phyloP scores from a whole-genome alignment of 2,329 filamentous ascomycete species.

The Mycosphaerelloides madeirae region DNA sequence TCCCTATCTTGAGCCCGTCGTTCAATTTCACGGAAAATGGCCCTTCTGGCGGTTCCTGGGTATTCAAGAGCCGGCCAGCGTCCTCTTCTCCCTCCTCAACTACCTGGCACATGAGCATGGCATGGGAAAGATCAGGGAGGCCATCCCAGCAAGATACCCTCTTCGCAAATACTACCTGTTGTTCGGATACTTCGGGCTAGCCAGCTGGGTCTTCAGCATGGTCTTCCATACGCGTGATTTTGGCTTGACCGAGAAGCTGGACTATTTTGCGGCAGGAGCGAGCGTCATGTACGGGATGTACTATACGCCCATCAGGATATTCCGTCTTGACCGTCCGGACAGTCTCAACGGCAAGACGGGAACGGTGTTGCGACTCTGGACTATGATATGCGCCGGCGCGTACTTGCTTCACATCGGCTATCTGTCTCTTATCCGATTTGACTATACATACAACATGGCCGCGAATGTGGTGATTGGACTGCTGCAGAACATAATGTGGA shows the following conservation, averaged over 20 bases:
- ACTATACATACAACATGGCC: constrained; percentile 97
- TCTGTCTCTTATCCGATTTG: constrained; percentile 79
- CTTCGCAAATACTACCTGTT: constrained; percentile 74
- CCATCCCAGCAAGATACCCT: constrained; percentile 68
- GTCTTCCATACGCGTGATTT: constrained; percentile 93
- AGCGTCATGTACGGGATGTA: constrained; percentile 88
- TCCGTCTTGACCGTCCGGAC: constrained; percentile 65
- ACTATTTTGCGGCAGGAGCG: constrained; percentile 91
- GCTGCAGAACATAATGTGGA: constrained; percentile 80
- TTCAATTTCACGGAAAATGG: constrained; percentile 99
- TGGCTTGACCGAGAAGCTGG: constrained; percentile 78
- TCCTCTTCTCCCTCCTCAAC: constrained; percentile 90
- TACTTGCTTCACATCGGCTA: constrained; percentile 78
- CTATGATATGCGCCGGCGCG: constrained; percentile 61
- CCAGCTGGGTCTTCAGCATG: constrained; percentile 82
- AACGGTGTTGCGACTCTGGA: constrained; percentile 68
- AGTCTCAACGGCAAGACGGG: constrained; percentile 32
- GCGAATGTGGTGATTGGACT: constrained; percentile 82
- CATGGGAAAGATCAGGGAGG: constrained; percentile 62
- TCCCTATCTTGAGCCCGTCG: constrained; percentile 61
- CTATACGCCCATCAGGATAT: constrained; percentile 75
- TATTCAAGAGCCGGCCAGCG: constrained; percentile 90
- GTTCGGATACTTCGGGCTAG: constrained; percentile 76
- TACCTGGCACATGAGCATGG: constrained; percentile 79
- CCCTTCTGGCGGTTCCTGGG: constrained; percentile 86